Evolutionary conservation across 345 rosid genomes (phyloP), one percentile per base, ranked within the genome.

Genomic region (Lagerstroemia speciosa): DNA sequence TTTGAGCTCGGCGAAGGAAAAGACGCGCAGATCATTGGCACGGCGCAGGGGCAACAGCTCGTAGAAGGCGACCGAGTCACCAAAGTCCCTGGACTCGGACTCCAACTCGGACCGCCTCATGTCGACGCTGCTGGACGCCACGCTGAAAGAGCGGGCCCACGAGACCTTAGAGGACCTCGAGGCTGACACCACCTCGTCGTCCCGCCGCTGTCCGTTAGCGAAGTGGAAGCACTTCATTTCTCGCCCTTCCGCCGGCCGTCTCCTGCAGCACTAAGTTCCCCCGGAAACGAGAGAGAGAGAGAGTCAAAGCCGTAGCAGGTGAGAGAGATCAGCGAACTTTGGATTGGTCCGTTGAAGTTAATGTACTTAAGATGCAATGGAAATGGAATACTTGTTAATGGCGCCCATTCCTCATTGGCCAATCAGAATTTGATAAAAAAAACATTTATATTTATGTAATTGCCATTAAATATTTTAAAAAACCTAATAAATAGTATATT

Each of bases 211-310:
- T 30, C 94, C 91, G 71, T 81, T 88, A 26, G 84, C 80, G 85
- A 94, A 94, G 81, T 94, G 97, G 78, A 94, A 94, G 75, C 99
- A 91, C 90, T 88, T 94, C 99, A 91, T 93, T 32, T 36, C 62
- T 45, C 38, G 11, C 20, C 22, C 65, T 19, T 26, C 33, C 50
- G 24, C 64, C 52, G 26, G 24, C 64, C 52, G 26, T 2, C 37
- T 60, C 64, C 31, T 26, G 20, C 27, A 12, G 26, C 30, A 36
- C 38, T 4, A 36, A 5, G 38, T 9, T 9, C 8, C 38, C 38
- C n/a, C n/a, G 71, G 38, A 58, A 32, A 65, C 9, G 64, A 10
- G 9, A n/a, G 34, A 20, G 40, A 65, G 10, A 41, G 46, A 45
- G 38, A 9, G 38, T 36, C 38, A 36, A 36, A 36, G 38, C 38